phyloP scores from a whole-genome alignment of 2,329 filamentous ascomycete genomes.

The Paracoccidioides brasiliensis region DNA sequence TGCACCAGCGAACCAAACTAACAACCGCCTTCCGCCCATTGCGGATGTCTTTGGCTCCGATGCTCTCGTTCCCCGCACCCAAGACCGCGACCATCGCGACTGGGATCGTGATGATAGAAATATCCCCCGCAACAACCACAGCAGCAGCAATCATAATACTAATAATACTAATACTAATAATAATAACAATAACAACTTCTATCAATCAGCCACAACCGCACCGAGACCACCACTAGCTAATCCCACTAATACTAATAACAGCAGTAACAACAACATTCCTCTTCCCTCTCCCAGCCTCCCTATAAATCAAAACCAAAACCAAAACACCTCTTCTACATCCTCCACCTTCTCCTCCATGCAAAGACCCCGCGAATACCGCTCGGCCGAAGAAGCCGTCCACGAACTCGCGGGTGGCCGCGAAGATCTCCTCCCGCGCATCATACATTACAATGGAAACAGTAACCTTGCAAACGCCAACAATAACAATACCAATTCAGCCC shows the following conservation, averaged over 20 bases:
- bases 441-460: constrained; percentile 90
- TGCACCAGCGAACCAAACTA: constrained; percentile 73
- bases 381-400: constrained; percentile 87
- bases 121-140: neutral
- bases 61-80: constrained; percentile 41
- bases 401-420: constrained; percentile 83
- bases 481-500: constrained; percentile 11
- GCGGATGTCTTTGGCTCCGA: constrained; percentile 83
- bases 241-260: constrained; percentile 9
- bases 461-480: constrained; percentile 17
- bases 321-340: constrained; percentile 24
- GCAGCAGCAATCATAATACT: constrained; percentile 5
- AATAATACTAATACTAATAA: constrained; percentile 7
- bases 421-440: constrained; percentile 80
- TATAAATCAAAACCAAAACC: constrained; percentile 18
- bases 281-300: constrained; percentile 68
- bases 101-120: constrained; percentile 9
- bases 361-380: constrained; percentile 76
- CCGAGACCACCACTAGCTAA: too few species aligned
- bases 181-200: too few species aligned
- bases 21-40: constrained; percentile 84
- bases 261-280: constrained; percentile 48
- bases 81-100: constrained; percentile 18
- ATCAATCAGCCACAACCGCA: too few species aligned
- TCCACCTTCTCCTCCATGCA: constrained; percentile 24